These are phyloP conservation scores for Penicillium desertorum DNA, from an alignment of 495 filamentous ascomycete genomes.

Conservation along the genomic window DNA sequence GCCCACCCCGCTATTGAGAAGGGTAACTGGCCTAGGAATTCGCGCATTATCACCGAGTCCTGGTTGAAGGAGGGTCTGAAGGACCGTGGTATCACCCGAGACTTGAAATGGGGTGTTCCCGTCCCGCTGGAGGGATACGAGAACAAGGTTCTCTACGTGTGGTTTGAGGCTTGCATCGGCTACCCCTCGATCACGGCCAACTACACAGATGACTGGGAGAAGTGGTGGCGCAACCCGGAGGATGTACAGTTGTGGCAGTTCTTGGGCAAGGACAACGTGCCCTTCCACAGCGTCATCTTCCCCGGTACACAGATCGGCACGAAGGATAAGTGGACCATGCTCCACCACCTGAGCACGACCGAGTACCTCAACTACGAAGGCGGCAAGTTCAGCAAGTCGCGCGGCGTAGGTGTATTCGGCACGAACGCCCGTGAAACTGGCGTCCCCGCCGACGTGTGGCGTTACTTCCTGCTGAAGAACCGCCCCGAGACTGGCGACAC, in stretches of 20 bases:
- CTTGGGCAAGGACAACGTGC: conserved; percentile 97
- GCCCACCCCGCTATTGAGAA: conserved; percentile 56
- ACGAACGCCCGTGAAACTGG: conserved; percentile 85
- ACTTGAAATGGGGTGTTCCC: conserved; percentile 85
- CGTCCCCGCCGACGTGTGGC: conserved; percentile 83
- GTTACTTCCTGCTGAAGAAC: conserved; percentile 86
- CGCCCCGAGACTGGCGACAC: conserved; percentile 87
- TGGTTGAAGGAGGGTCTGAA: conserved; percentile 84
- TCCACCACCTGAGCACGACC: conserved; percentile 84
- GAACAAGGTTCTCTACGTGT: conserved; percentile 91
- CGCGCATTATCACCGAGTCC: conserved; percentile 64
- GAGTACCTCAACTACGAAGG: conserved; percentile 97
- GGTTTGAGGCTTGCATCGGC: conserved; percentile 98
- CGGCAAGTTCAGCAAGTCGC: conserved; percentile 93
- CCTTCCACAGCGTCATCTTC: conserved; percentile 91
- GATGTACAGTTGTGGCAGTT: conserved; percentile 93
- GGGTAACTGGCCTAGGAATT: conserved; percentile 77
- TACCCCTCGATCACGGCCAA: conserved; percentile 94
- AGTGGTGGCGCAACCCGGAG: conserved; percentile 92
- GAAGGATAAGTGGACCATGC: conserved; percentile 81
- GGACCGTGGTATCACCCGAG: conserved; percentile 84
- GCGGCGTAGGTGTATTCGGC: conserved; percentile 87
- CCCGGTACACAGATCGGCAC: conserved; percentile 85
- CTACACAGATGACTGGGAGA: conserved; percentile 88
- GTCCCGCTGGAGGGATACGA: conserved; percentile 65